A percentile compares a stretch with the other conserved stretches of the same genome.
Evolutionary conservation across 306 rosid genomes (phyloP).

Genomic region (Quercus parvula): DNA sequence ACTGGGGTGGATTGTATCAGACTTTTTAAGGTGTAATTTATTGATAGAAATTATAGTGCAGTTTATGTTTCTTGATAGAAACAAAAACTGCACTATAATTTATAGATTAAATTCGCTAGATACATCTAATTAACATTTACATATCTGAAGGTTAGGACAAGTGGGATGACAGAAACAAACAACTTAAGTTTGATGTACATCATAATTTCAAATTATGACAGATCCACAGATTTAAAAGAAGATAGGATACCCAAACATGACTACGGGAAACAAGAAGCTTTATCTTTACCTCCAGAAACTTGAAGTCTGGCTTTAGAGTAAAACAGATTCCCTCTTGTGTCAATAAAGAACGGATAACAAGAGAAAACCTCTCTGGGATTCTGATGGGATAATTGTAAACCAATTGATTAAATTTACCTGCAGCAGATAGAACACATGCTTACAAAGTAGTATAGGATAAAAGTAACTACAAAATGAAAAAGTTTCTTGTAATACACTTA

Average conservation of each 20-base stretch:
- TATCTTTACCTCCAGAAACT: conserved; percentile 86
- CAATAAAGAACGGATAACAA: conserved; percentile 89
- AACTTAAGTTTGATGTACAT: background rate
- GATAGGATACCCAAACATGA: conserved; percentile 4
- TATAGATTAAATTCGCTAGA: background rate
- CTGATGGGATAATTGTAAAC: conserved; percentile 99
- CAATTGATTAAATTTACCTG: conserved; percentile 95
- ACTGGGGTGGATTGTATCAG: background rate
- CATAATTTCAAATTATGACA: background rate
- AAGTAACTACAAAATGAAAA: background rate
- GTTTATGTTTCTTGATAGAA: background rate
- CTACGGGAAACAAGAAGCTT: conserved; percentile 18
- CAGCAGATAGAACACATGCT: conserved; percentile 17
- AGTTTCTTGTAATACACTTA: background rate
- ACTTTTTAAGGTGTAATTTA: background rate
- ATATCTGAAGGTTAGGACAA: background rate
- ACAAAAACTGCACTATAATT: background rate
- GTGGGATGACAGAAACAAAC: background rate
- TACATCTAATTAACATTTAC: background rate
- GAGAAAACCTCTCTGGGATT: conserved; percentile 97
- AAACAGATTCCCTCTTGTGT: conserved; percentile 99
- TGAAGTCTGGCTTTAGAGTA: conserved; percentile 84
- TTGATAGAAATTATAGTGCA: too few relatives aligned
- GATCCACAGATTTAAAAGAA: background rate
- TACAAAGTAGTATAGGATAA: background rate